These are phyloP conservation scores for Colletotrichum sp. DNA, from an alignment of 2,329 filamentous ascomycete species.

Conservation along the genomic window DNA sequence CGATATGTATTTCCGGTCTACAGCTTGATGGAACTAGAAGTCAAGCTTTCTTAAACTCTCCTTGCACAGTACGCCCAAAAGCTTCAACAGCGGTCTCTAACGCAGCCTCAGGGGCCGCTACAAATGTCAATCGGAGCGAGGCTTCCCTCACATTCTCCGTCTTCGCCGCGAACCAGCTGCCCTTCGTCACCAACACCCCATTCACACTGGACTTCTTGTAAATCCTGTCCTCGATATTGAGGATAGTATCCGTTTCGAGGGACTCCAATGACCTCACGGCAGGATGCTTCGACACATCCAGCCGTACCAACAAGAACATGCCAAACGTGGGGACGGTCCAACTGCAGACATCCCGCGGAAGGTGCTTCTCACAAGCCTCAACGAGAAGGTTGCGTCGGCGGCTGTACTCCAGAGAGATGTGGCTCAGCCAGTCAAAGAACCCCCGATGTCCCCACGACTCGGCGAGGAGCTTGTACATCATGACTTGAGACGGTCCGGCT, in stretches of 20 bases:
- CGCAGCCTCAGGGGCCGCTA: background rate
- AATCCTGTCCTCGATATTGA: background rate
- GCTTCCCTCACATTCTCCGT: background rate
- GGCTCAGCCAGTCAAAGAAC: background rate
- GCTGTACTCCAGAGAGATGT: background rate
- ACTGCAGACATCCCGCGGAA: rapidly evolving
- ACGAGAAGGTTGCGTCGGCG: background rate
- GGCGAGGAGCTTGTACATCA: background rate
- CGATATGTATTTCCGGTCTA: too few species aligned
- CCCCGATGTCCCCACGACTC: background rate
- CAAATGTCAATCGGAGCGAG: background rate
- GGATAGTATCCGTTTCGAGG: background rate
- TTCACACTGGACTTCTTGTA: background rate
- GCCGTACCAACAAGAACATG: background rate
- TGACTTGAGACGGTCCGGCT: background rate
- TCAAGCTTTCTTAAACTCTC: background rate
- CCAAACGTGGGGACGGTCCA: background rate
- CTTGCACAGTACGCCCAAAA: background rate
- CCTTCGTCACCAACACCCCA: background rate
- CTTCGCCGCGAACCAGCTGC: background rate
- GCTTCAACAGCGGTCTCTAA: background rate
- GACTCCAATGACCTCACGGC: rapidly evolving
- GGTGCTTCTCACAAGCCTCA: background rate
- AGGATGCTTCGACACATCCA: background rate
- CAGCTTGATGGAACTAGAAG: too few species aligned